Conservation (phyloP, 2,329 filamentous ascomycete genomes). For the Sclerotinia subarctica region DNA sequence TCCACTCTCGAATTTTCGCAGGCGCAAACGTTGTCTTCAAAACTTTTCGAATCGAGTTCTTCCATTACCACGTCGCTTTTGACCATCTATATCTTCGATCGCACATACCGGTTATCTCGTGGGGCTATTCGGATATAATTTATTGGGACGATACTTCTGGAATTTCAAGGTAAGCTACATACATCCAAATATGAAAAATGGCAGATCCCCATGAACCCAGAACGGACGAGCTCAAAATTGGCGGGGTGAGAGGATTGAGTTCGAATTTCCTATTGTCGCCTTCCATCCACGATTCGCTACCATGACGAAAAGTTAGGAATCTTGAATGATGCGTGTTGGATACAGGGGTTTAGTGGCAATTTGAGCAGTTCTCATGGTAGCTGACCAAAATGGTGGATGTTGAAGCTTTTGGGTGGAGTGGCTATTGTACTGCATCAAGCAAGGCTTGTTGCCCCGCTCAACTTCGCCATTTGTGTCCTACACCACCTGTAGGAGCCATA, state of each 20-base stretch:
- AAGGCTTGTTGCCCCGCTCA: slow-evolving; percentile 18
- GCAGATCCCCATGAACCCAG: slow-evolving; percentile 26
- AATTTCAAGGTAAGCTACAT: slow-evolving; percentile 33
- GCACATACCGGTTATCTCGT: slow-evolving; percentile 32
- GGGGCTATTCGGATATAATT: slow-evolving; percentile 31
- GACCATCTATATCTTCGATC: slow-evolving; percentile 27
- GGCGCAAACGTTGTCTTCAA: slow-evolving; percentile 36
- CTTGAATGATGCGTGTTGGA: background rate
- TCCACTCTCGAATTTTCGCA: slow-evolving; percentile 35
- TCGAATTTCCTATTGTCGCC: background rate
- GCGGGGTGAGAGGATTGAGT: background rate
- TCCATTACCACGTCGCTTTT: slow-evolving; percentile 25
- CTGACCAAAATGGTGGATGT: background rate
- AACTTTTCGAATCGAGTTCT: slow-evolving; percentile 31
- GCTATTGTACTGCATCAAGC: slow-evolving; percentile 1
- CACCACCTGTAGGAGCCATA: background rate
- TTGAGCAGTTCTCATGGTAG: slow-evolving; percentile 11
- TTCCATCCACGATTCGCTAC: background rate
- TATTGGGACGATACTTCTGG: slow-evolving; percentile 28
- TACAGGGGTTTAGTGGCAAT: slow-evolving; percentile 4
- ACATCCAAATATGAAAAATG: slow-evolving; percentile 22
- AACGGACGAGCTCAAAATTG: background rate
- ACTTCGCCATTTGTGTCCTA: slow-evolving; percentile 9
- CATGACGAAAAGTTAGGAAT: background rate
- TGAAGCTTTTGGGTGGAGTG: background rate